A percentile compares a stretch with the other conserved stretches of the same genome.
Conservation (phyloP, 164 flowering plant species). For the Vitis riparia region DNA sequence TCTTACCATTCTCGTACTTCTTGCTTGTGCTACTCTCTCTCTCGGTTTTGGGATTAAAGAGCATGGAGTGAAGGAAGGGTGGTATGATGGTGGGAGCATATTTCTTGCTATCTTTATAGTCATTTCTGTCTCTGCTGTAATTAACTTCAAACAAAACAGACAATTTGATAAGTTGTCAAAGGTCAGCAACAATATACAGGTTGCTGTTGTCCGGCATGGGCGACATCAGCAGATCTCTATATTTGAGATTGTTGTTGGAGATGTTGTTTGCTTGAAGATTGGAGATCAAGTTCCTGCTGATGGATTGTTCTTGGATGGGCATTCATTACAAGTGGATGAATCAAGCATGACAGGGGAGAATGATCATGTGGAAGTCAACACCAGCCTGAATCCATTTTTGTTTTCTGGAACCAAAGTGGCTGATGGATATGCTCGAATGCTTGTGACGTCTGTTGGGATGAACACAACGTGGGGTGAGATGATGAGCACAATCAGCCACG, state of each 20-base stretch:
- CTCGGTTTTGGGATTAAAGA: conserved; percentile 46
- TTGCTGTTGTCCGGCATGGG: conserved; percentile 32
- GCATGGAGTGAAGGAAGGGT: conserved; percentile 34
- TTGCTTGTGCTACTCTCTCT: conserved; percentile 35
- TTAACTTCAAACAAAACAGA: conserved; percentile 35
- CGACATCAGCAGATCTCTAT: conserved; percentile 31
- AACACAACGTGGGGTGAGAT: conserved; percentile 45
- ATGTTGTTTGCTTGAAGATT: conserved; percentile 39
- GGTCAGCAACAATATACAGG: conserved; percentile 32
- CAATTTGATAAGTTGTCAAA: conserved; percentile 44
- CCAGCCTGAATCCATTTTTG: conserved; percentile 21
- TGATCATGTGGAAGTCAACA: conserved; percentile 28
- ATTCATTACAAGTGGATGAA: conserved; percentile 40
- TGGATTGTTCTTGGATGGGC: conserved; percentile 40
- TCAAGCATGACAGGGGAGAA: conserved; percentile 43
- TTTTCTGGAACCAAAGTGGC: conserved; percentile 33
- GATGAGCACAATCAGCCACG: conserved; percentile 56
- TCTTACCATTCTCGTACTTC: conserved; percentile 32
- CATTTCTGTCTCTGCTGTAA: conserved; percentile 34
- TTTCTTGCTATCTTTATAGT: conserved; percentile 45
- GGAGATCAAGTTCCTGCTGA: conserved; percentile 58
- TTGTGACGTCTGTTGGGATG: conserved; percentile 52
- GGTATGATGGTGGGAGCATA: conserved; percentile 50
- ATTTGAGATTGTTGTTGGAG: conserved; percentile 46
- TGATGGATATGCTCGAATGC: conserved; percentile 51